phyloP scores from a whole-genome alignment of 208 protist genomes.

The Naegleria gruberi region DNA sequence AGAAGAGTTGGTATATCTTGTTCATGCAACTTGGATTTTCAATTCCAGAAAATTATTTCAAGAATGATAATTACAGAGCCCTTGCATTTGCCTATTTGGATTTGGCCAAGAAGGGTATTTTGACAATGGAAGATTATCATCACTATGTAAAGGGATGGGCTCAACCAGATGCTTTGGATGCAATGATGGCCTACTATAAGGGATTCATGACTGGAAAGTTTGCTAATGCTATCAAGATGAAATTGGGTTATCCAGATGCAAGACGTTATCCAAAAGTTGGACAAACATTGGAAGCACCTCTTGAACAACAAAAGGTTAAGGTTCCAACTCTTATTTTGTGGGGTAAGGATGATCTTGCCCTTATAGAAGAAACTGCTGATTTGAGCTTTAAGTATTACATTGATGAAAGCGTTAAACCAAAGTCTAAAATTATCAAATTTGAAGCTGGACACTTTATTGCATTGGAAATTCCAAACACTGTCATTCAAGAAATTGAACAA shows the following conservation, averaged over 20 bases:
- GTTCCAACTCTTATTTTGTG: conserved; percentile 3
- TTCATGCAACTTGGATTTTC: neutral
- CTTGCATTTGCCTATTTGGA: neutral
- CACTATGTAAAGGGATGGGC: neutral
- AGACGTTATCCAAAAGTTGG: neutral
- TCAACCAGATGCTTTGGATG: neutral
- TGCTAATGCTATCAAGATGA: neutral
- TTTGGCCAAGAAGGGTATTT: neutral
- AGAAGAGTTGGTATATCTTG: conserved; percentile 14
- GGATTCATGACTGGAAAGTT: neutral
- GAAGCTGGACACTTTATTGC: neutral
- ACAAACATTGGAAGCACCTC: neutral
- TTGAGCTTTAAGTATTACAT: neutral
- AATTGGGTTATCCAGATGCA: neutral
- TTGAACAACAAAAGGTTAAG: neutral
- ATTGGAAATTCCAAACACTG: neutral
- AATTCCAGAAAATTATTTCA: neutral
- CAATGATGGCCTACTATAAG: neutral
- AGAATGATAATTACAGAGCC: neutral
- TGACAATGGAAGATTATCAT: neutral
- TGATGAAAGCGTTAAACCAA: neutral
- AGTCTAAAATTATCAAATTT: neutral
- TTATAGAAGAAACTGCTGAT: neutral
- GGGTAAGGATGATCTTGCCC: neutral
- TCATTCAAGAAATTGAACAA: neutral